Evolutionary conservation across 1,139 yeast genomes (phyloP).

Genomic region (Candida tropicalis): DNA sequence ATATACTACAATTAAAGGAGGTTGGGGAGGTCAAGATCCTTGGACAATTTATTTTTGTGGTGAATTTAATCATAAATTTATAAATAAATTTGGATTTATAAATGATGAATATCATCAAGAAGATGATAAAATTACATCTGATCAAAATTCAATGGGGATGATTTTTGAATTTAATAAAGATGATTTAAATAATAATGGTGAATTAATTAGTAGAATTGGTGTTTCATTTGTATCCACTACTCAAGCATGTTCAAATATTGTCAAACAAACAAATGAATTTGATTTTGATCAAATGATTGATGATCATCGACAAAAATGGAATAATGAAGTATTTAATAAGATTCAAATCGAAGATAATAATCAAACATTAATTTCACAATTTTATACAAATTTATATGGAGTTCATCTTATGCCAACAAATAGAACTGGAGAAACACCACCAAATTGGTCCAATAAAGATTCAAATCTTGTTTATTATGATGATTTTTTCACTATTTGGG

Average conservation of each 20-base stretch:
- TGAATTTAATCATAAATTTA: constrained; percentile 24
- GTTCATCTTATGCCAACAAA: constrained; percentile 37
- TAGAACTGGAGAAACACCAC: constrained; percentile 40
- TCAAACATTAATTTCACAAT: constrained; percentile 22
- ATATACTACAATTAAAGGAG: constrained; percentile 27
- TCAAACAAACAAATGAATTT: constrained; percentile 13
- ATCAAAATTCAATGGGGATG: constrained; percentile 24
- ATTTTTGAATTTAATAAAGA: constrained; percentile 23
- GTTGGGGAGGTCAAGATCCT: constrained; percentile 33
- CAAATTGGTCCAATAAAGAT: constrained; percentile 21
- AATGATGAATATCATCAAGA: constrained; percentile 9
- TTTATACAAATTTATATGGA: constrained; percentile 38
- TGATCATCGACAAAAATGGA: constrained; percentile 28
- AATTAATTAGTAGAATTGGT: constrained; percentile 29
- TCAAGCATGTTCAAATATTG: constrained; percentile 34
- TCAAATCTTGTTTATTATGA: constrained; percentile 32
- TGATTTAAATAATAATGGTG: constrained; percentile 4
- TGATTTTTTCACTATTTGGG: constrained; percentile 47
- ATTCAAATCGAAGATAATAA: constrained; percentile 23
- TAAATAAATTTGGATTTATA: constrained; percentile 17
- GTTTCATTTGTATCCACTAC: constrained; percentile 33
- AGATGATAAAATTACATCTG: constrained; percentile 13
- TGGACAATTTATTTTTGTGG: constrained; percentile 36
- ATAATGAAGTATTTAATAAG: constrained; percentile 27
- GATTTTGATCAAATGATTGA: constrained; percentile 24